Percentiles rank a stretch among this genome's conserved stretches.
phyloP scores from a whole-genome alignment of 202 grass and related monocot species.

The Setaria viridis region DNA sequence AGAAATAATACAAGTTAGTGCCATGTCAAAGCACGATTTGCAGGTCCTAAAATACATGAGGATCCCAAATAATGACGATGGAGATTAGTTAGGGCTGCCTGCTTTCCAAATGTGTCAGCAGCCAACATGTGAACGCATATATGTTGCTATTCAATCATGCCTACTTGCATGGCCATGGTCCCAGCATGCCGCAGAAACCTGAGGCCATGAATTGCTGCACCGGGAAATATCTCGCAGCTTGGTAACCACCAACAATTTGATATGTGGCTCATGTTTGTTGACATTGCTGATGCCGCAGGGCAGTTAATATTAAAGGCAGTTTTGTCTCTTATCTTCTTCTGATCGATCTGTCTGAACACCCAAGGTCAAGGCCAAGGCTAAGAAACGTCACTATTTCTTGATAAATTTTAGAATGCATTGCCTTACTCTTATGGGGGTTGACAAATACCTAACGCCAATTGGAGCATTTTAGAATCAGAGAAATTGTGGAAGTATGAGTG shows the following conservation, averaged over 20 bases:
- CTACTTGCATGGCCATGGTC: background rate
- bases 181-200: background rate
- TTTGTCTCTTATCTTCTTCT: background rate
- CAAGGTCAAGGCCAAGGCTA: background rate
- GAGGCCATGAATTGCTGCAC: constrained; percentile 14
- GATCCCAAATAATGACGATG: no score
- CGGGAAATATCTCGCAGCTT: constrained; percentile 29
- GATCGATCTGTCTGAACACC: background rate
- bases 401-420: background rate
- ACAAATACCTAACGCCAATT: background rate
- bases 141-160: constrained; percentile 20
- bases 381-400: background rate
- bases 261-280: background rate
- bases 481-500: no score
- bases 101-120: background rate
- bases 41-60: no score
- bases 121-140: constrained; percentile 13
- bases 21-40: no score
- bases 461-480: no score
- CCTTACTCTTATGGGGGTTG: background rate
- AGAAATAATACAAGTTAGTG: background rate
- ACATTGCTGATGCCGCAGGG: background rate
- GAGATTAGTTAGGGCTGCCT: no score
- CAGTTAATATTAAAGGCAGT: background rate
- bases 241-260: background rate